Percentiles rank a stretch among this genome's conserved stretches.
These are phyloP conservation scores for Leishmania arabica DNA, from an alignment of 208 protist species.

Conservation along the genomic window DNA sequence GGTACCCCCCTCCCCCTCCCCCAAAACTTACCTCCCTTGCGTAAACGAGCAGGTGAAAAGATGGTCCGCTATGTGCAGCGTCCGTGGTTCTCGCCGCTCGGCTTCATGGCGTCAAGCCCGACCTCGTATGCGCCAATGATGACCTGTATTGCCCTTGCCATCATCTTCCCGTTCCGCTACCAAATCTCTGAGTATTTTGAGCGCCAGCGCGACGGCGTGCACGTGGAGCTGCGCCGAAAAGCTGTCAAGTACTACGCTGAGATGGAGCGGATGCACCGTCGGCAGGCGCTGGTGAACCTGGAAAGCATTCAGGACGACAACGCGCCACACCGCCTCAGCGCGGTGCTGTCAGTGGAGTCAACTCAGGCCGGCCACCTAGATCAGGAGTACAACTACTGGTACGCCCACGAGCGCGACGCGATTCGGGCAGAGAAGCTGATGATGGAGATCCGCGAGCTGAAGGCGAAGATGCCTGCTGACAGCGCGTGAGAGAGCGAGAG, in stretches of 20 bases:
- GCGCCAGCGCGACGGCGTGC: constrained; percentile 69
- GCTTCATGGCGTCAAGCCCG: constrained; percentile 77
- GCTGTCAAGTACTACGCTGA: constrained; percentile 89
- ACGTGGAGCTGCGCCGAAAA: constrained; percentile 74
- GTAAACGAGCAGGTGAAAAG: constrained; percentile 9
- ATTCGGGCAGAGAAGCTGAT: constrained; percentile 86
- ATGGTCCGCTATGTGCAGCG: constrained; percentile 88
- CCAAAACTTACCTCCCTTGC: neutral
- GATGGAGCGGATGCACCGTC: constrained; percentile 88
- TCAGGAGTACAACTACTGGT: constrained; percentile 88
- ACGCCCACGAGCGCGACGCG: constrained; percentile 83
- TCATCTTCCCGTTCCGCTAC: constrained; percentile 77
- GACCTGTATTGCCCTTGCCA: constrained; percentile 30
- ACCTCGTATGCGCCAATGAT: constrained; percentile 64
- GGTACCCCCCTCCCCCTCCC: neutral
- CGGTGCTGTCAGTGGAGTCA: constrained; percentile 47
- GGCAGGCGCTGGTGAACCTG: constrained; percentile 79
- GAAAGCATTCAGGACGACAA: constrained; percentile 81
- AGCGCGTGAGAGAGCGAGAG: neutral
- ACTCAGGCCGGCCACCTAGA: constrained; percentile 66
- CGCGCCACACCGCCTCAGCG: constrained; percentile 45
- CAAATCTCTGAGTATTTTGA: constrained; percentile 88
- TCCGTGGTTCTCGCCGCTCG: constrained; percentile 87
- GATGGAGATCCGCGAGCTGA: constrained; percentile 79
- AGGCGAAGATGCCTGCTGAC: constrained; percentile 50